Evolutionary conservation across 1,284 basidiomycete genomes (phyloP).

Genomic region (Stygiomarasmius scandens): DNA sequence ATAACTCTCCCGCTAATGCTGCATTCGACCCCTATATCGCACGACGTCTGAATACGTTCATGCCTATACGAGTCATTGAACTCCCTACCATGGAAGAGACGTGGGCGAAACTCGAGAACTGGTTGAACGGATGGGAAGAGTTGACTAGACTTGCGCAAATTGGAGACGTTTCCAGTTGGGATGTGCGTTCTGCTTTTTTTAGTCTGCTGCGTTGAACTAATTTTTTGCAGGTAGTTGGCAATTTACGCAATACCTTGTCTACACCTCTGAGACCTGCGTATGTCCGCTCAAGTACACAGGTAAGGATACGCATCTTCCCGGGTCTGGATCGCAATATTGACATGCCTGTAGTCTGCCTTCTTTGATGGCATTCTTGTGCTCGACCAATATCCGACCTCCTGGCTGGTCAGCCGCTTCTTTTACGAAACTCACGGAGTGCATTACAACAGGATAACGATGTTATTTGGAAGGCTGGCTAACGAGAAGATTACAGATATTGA

Average conservation of each 20-base stretch:
- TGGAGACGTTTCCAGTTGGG: constrained; percentile 57
- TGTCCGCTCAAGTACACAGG: constrained; percentile 65
- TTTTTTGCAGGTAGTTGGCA: constrained; percentile 48
- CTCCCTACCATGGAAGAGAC: constrained; percentile 52
- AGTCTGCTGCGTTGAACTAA: neutral
- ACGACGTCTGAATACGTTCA: constrained; percentile 69
- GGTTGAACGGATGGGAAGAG: constrained; percentile 64
- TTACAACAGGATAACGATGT: constrained; percentile 46
- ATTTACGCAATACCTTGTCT: constrained; percentile 49
- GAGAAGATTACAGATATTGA: constrained; percentile 47
- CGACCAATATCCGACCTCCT: constrained; percentile 49
- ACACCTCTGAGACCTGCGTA: constrained; percentile 50
- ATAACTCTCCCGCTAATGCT: constrained; percentile 51
- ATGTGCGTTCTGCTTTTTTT: constrained; percentile 43
- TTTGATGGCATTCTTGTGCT: constrained; percentile 61
- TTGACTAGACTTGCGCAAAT: constrained; percentile 47
- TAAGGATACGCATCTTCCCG: constrained; percentile 23
- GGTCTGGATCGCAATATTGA: neutral
- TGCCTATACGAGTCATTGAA: constrained; percentile 69
- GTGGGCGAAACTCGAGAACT: constrained; percentile 52
- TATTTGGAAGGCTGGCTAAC: constrained; percentile 42
- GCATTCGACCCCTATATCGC: constrained; percentile 75
- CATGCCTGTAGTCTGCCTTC: constrained; percentile 51
- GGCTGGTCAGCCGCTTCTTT: constrained; percentile 71
- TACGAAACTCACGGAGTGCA: constrained; percentile 59